A percentile compares a stretch with the other conserved stretches of the same genome.
phyloP scores from a whole-genome alignment of 164 flowering plant genomes.

The Umbellularia californica region DNA sequence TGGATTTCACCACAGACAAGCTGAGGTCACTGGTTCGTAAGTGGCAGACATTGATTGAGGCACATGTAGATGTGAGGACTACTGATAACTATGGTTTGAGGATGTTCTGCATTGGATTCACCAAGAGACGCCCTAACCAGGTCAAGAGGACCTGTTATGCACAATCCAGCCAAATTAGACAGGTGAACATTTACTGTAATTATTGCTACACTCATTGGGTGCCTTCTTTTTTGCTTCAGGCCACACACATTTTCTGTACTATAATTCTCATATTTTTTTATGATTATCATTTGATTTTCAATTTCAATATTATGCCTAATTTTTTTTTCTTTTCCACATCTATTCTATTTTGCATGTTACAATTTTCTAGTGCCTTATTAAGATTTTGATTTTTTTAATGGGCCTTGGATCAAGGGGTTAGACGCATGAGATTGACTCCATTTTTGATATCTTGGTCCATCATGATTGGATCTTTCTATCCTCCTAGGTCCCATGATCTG shows the following conservation, averaged over 20 bases:
- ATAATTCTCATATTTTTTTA: background rate
- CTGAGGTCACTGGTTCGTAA: conserved; percentile 37
- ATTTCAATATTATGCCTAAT: no score
- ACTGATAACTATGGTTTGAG: conserved; percentile 30
- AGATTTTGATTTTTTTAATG: no score
- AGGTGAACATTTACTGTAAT: conserved; percentile 14
- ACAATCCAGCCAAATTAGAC: conserved; percentile 35
- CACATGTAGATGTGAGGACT: conserved; percentile 39
- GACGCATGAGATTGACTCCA: no score
- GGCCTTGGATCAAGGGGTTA: no score
- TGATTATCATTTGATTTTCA: no score
- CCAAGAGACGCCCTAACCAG: conserved; percentile 38
- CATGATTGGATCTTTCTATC: no score
- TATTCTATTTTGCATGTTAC: no score
- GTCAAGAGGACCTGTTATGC: conserved; percentile 38
- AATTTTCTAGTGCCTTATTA: no score
- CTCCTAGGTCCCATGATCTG: no score
- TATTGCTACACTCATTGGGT: background rate
- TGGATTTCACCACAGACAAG: conserved; percentile 40
- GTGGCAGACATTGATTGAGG: conserved; percentile 46
- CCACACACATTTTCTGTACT: background rate
- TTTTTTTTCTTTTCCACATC: no score
- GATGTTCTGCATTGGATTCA: conserved; percentile 39
- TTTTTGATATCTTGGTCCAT: no score
- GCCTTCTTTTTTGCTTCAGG: no score